Evolutionary conservation across 2,329 filamentous ascomycete genomes (phyloP).

Genomic region (Fusarium chuoi): DNA sequence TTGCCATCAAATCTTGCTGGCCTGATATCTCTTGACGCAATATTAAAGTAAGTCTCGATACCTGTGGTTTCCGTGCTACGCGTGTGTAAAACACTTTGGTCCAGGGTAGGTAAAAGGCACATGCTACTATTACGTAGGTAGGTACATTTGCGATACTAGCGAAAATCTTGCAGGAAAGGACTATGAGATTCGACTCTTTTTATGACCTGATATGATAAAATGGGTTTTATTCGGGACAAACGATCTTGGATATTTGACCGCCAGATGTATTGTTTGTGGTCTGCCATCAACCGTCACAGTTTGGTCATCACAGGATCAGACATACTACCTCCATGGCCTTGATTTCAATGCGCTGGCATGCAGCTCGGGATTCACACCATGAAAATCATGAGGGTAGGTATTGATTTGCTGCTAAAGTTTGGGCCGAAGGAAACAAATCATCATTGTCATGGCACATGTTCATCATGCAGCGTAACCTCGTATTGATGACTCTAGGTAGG

Average conservation of each 20-base stretch:
- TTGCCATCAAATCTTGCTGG: too few species aligned
- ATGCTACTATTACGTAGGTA: too few species aligned
- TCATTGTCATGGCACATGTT: neutral
- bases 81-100: neutral
- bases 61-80: neutral
- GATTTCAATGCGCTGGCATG: neutral
- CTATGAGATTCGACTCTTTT: neutral
- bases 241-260: neutral
- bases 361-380: neutral
- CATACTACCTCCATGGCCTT: neutral
- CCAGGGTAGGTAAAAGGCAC: neutral
- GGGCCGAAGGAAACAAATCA: neutral
- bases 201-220: neutral
- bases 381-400: too few species aligned
- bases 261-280: neutral
- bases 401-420: neutral
- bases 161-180: neutral
- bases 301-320: neutral
- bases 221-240: neutral
- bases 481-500: constrained; percentile 2
- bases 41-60: too few species aligned
- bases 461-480: constrained; percentile 14
- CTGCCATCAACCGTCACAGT: neutral
- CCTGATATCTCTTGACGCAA: too few species aligned
- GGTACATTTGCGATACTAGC: neutral